Conservation (phyloP, 2,329 filamentous ascomycete genomes). For the Cytospora piceicola region DNA sequence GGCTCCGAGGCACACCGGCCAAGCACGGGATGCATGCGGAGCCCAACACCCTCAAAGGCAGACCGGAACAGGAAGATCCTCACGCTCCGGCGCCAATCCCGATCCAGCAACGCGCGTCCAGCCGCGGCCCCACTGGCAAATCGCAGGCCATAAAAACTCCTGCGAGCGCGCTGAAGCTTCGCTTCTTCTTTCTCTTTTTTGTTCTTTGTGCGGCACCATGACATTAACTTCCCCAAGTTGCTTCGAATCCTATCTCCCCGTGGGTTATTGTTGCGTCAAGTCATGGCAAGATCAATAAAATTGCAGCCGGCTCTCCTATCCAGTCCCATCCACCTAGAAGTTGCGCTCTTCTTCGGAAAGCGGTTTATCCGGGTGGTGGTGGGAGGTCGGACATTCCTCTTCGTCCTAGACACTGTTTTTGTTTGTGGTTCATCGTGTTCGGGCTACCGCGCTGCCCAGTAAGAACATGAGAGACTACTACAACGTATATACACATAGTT, state of each 20-base stretch:
- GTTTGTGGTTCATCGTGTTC: background rate
- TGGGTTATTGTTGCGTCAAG: conserved; percentile 67
- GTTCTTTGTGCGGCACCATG: conserved; percentile 81
- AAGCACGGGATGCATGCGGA: background rate
- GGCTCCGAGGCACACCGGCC: background rate
- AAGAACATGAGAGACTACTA: conserved; percentile 1
- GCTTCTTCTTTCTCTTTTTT: conserved; percentile 51
- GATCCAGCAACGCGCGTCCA: conserved; percentile 3
- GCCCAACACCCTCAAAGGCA: background rate
- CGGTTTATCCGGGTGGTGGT: conserved; percentile 40
- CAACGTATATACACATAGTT: background rate
- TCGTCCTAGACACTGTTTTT: background rate
- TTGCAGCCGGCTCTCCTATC: conserved; percentile 69
- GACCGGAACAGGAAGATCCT: conserved; percentile 25
- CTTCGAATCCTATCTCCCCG: conserved; percentile 64
- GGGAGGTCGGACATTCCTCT: conserved; percentile 49
- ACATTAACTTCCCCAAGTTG: conserved; percentile 78
- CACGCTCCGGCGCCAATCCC: conserved; percentile 11
- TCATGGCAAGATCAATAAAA: conserved; percentile 77
- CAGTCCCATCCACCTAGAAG: conserved; percentile 47
- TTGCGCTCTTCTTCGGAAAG: conserved; percentile 46
- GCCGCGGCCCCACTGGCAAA: conserved; percentile 6
- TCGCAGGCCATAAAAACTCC: conserved; percentile 32
- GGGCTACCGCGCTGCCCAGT: conserved; percentile 13
- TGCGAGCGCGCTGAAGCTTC: conserved; percentile 26